Evolutionary conservation across 192 early-diverging fungal genomes (phyloP).

Genomic region (Piromyces sp.): DNA sequence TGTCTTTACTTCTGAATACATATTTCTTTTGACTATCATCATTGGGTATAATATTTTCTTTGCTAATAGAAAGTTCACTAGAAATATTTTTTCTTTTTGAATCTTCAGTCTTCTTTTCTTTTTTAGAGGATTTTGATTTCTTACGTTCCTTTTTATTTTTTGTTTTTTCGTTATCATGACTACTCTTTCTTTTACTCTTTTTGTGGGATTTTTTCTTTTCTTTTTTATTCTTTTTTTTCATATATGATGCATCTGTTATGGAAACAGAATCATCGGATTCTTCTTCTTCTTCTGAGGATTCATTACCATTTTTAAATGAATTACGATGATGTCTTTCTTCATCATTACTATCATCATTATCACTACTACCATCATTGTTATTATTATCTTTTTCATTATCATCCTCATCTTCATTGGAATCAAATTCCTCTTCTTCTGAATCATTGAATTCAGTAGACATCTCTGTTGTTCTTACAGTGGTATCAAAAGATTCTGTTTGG

Average conservation of each 20-base stretch:
- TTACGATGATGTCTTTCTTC: no score
- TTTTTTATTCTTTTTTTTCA: background rate
- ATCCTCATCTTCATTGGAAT: background rate
- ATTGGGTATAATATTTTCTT: no score
- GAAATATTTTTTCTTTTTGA: no score
- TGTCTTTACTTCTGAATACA: background rate
- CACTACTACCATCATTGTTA: background rate
- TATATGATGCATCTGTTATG: background rate
- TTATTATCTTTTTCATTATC: background rate
- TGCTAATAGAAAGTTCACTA: no score
- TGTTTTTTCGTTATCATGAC: no score
- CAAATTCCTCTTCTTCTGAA: background rate
- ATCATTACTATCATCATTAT: background rate
- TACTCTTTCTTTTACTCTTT: background rate
- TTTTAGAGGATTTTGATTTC: no score
- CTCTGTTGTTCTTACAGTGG: background rate
- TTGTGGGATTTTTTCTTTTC: background rate
- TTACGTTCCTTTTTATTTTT: no score
- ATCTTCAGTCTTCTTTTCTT: no score
- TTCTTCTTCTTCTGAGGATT: background rate
- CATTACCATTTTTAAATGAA: background rate
- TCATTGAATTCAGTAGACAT: background rate
- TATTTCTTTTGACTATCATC: no score
- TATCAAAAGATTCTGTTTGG: background rate
- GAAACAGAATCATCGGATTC: background rate